A percentile compares a stretch with the other conserved stretches of the same genome.
phyloP scores from a whole-genome alignment of 441 rosid genomes.

The Syzygium malaccense region DNA sequence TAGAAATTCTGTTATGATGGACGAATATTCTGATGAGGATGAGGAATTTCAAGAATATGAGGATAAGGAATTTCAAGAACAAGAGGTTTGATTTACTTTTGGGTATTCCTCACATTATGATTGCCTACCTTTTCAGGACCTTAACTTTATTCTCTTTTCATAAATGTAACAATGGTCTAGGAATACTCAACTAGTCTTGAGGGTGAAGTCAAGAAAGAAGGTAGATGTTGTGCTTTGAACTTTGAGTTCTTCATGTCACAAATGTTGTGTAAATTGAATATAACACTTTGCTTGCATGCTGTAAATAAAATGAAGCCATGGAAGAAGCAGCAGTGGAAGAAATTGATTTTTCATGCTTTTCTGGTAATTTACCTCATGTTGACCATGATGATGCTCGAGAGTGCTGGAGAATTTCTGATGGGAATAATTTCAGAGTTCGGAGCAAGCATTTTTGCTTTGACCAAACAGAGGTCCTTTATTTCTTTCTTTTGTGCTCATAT shows the following conservation, averaged over 20 bases:
- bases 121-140: not conserved
- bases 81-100: conserved; percentile 47
- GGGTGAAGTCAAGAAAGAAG: conserved; percentile 53
- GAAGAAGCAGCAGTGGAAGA: conserved; percentile 70
- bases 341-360: conserved; percentile 80
- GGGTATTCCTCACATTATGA: conserved; percentile 1
- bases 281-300: not conserved
- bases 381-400: conserved; percentile 83
- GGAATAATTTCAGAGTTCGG: conserved; percentile 92
- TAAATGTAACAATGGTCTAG: conserved; percentile 27
- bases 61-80: conserved; percentile 90
- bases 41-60: conserved; percentile 89
- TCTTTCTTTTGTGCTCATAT: conserved; percentile 4
- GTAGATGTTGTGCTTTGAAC: conserved; percentile 22
- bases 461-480: conserved; percentile 66
- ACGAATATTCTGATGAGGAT: conserved; percentile 93
- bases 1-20: conserved; percentile 71
- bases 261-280: not conserved
- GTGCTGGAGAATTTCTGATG: conserved; percentile 89
- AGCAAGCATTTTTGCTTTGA: conserved; percentile 81
- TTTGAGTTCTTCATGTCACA: not conserved
- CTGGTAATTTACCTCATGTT: conserved; percentile 84
- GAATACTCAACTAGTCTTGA: conserved; percentile 37
- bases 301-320: conserved; percentile 26
- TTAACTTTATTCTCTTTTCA: not conserved